phyloP scores from a whole-genome alignment of 108 stramenopile genomes.

The Nitzschia inconspicua region DNA sequence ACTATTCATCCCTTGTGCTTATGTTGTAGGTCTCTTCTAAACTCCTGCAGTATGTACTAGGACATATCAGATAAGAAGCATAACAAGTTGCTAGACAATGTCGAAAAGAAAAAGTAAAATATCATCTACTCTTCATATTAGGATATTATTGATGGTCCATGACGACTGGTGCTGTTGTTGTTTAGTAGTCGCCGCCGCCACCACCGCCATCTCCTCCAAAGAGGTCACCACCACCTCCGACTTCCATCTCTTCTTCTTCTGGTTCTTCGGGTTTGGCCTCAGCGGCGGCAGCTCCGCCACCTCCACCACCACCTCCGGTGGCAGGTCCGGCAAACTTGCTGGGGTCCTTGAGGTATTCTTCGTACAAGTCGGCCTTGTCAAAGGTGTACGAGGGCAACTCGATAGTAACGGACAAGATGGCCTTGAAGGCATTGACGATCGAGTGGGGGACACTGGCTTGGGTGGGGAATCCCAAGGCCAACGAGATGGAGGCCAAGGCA shows the following conservation, averaged over 20 bases:
- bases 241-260: conserved; percentile 54
- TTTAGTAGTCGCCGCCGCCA: too few species aligned
- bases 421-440: conserved; percentile 97
- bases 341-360: conserved; percentile 84
- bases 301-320: conserved; percentile 69
- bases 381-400: conserved; percentile 90
- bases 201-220: too few species aligned
- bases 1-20: too few species aligned
- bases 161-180: too few species aligned
- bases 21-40: too few species aligned
- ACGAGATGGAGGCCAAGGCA: conserved; percentile 81
- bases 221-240: too few species aligned
- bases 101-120: too few species aligned
- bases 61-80: too few species aligned
- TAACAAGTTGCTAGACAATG: too few species aligned
- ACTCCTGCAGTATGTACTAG: too few species aligned
- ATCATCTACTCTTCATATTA: too few species aligned
- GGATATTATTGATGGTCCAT: too few species aligned
- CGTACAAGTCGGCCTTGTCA: conserved; percentile 83
- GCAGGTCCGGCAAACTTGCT: conserved; percentile 70
- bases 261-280: conserved; percentile 50
- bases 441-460: conserved; percentile 95
- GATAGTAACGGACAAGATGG: conserved; percentile 86
- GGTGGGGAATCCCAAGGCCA: conserved; percentile 91
- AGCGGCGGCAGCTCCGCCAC: conserved; percentile 40